Base-by-base conservation (phyloP, 768 basidiomycete species). In the Leccinum barrowsii region DNA sequence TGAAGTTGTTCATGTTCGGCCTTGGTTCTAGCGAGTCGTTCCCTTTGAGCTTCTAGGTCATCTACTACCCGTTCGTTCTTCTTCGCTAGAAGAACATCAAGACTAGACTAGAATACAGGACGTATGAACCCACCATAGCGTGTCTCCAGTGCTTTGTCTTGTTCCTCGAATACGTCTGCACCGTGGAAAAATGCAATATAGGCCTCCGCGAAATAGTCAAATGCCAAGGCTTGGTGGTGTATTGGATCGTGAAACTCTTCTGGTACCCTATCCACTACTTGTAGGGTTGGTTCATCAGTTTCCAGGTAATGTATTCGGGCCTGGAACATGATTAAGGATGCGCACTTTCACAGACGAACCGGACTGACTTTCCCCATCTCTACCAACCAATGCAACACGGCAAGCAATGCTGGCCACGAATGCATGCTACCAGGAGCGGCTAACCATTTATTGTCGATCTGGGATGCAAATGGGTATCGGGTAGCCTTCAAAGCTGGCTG, bases 361-460 rank as follows among this genome's bases (percentile, higher is more conserved):
- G 5, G n/a, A 70, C 78, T 26, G 65, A 95, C 96, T 76, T 87
- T 89, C 66, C 89, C 87, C 63, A 92, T 72, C 65, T 92, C 87
- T 7, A 90, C 91, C 13, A 99, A 75, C 97, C 97, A 99, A 73
- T 95, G 90, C 34, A 98, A 70, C 67, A 91, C 89, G 21, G 90
- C 96, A 15, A 98, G 78, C 24, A 97, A 74, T 21, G 84, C 78
- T 0, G 93, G 92, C 97, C 96, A 98, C n/a, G 89, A 86, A 73
- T 92, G 90, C 78, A 90, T 88, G 55, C 87, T 89, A 0, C 92
- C 95, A 0, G 94, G 90, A 2, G 94, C 88, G 7, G 87, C 87
- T 5, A 98, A 74, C 82, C 91, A 92, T 62, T 91, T 94, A 53
- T 86, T 85, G 63, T 93, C 91, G 17, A 98, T 81, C 57, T 84